These are phyloP conservation scores for Bromus sterilis DNA, from an alignment of 176 grass and related monocot genomes.

Conservation along the genomic window DNA sequence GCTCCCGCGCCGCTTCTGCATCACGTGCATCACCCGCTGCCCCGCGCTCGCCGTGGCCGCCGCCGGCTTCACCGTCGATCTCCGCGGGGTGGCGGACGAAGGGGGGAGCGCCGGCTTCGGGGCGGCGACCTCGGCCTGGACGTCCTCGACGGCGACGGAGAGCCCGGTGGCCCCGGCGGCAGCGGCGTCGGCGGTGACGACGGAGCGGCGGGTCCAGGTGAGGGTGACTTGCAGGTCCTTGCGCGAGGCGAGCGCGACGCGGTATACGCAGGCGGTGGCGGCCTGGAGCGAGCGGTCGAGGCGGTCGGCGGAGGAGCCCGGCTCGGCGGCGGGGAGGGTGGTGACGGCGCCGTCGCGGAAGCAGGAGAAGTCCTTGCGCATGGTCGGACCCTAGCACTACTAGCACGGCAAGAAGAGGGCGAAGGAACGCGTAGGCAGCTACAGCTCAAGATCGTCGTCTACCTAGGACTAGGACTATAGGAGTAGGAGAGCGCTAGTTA, in stretches of 20 bases:
- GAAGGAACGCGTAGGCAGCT: neutral
- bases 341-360: slow-evolving; percentile 52
- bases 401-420: too few relatives aligned
- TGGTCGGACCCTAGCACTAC: neutral
- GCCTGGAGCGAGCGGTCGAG: slow-evolving; percentile 50
- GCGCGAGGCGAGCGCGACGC: slow-evolving; percentile 20
- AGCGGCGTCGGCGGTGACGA: neutral
- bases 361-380: slow-evolving; percentile 77
- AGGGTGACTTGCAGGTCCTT: slow-evolving; percentile 56
- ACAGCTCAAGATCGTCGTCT: neutral
- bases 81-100: slow-evolving; percentile 2
- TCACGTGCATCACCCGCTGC: neutral
- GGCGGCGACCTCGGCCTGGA: neutral
- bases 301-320: neutral
- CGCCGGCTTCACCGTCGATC: neutral
- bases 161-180: slow-evolving; percentile 15
- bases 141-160: slow-evolving; percentile 20
- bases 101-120: neutral
- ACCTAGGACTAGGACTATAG: neutral
- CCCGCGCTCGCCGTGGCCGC: neutral
- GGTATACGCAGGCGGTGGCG: slow-evolving; percentile 32
- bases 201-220: slow-evolving; percentile 47
- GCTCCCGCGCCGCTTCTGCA: slow-evolving; percentile 55
- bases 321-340: neutral
- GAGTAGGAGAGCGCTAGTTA: too few relatives aligned